These are phyloP conservation scores for Nakataea oryzae DNA, from an alignment of 2,329 filamentous ascomycete genomes.

Conservation along the genomic window DNA sequence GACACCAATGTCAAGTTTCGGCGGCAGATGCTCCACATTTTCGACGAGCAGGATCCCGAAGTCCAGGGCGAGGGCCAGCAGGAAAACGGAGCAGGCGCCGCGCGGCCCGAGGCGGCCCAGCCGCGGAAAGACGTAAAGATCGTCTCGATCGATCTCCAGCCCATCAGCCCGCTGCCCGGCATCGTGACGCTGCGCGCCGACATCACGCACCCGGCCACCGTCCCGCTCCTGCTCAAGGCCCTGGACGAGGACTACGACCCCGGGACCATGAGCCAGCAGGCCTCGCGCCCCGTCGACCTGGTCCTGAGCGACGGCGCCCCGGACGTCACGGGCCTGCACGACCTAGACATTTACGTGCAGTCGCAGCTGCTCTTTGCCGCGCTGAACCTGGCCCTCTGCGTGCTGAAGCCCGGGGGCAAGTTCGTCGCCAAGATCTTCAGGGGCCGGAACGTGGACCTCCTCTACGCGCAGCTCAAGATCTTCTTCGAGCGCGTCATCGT, in stretches of 20 bases:
- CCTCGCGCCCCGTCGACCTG: conserved; percentile 75
- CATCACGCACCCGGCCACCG: conserved; percentile 93
- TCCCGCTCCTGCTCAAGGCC: conserved; percentile 76
- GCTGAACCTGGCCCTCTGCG: conserved; percentile 84
- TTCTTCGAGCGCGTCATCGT: conserved; percentile 84
- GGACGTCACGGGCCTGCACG: conserved; percentile 92
- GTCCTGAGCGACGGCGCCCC: conserved; percentile 93
- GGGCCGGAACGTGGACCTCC: conserved; percentile 85
- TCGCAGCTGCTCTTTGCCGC: conserved; percentile 91
- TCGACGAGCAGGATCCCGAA: conserved; percentile 21
- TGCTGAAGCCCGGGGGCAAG: conserved; percentile 83
- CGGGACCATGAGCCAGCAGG: conserved; percentile 33
- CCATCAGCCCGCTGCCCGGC: conserved; percentile 86
- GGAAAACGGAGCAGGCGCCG: background rate
- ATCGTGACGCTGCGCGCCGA: conserved; percentile 90
- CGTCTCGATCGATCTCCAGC: conserved; percentile 90
- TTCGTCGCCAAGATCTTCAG: conserved; percentile 98
- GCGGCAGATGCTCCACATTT: conserved; percentile 46
- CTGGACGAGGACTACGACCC: conserved; percentile 63
- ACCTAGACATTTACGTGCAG: conserved; percentile 97
- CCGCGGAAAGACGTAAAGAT: conserved; percentile 70
- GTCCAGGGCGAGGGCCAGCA: conserved; percentile 11
- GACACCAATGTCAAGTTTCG: conserved; percentile 63
- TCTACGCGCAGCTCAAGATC: conserved; percentile 87
- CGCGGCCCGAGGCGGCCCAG: conserved; percentile 6